Conservation (phyloP, 169 alveolate species). For the Haemoproteus tartakovskyi region DNA sequence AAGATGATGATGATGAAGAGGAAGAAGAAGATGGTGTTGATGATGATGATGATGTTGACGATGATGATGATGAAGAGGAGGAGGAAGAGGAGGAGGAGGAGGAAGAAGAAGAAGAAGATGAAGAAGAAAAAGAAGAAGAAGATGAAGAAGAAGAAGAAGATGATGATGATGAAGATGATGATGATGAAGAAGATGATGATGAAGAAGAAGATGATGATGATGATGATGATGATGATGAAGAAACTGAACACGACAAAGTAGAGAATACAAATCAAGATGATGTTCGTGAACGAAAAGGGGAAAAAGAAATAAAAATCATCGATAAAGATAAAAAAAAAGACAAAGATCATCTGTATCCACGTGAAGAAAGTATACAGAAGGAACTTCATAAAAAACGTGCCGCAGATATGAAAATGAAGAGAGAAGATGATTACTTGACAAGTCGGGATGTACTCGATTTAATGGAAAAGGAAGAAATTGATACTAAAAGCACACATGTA, state of each 20-base stretch:
- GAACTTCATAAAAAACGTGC: neutral
- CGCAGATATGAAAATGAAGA: slow-evolving; percentile 1
- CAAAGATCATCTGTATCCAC: no score
- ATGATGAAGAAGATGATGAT: neutral
- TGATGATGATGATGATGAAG: neutral
- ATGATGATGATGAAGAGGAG: neutral
- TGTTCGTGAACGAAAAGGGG: neutral
- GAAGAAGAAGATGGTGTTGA: neutral
- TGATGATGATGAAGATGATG: neutral
- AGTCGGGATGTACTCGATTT: neutral
- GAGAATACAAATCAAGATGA: neutral
- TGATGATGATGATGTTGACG: neutral
- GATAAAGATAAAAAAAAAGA: no score
- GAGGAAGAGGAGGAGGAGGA: slow-evolving; percentile 11
- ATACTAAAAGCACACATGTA: neutral
- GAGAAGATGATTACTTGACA: slow-evolving; percentile 22
- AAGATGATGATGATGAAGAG: neutral
- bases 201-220: neutral
- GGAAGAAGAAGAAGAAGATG: neutral
- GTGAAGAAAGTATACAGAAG: neutral
- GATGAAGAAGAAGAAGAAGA: slow-evolving; percentile 6
- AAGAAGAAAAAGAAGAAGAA: neutral
- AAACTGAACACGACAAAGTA: neutral
- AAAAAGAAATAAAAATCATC: neutral
- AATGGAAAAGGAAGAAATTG: slow-evolving; percentile 4